Conservation (phyloP, 1,139 yeast genomes). For the Oligophagozyma castellii region DNA sequence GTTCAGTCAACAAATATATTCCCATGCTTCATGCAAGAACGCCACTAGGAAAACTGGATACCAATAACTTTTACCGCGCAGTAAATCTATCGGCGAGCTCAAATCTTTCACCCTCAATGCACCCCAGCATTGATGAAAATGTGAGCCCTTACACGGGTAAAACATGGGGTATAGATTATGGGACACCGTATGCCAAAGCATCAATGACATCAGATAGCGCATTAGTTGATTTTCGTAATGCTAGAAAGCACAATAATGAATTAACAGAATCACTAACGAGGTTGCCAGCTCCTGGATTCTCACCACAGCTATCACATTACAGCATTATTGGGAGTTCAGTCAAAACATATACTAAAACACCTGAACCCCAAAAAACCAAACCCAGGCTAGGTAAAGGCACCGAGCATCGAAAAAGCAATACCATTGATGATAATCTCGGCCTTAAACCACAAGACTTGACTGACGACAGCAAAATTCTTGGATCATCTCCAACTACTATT, state of each 20-base stretch:
- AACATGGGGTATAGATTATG: constrained; percentile 18
- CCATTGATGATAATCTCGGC: constrained; percentile 7
- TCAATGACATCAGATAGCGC: constrained; percentile 22
- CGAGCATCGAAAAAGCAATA: constrained; percentile 1
- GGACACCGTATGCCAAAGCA: constrained; percentile 18
- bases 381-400: constrained; percentile 1
- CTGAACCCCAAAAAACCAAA: constrained; percentile 3
- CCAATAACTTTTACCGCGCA: constrained; percentile 11
- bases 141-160: constrained; percentile 24
- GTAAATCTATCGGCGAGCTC: background rate
- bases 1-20: background rate
- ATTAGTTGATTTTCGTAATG: constrained; percentile 22
- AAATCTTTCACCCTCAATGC: constrained; percentile 13
- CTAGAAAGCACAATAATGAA: constrained; percentile 21
- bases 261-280: too few relatives aligned
- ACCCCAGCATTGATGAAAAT: constrained; percentile 15
- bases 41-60: constrained; percentile 21
- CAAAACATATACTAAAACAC: constrained; percentile 6
- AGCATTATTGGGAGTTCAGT: too few relatives aligned
- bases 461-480: constrained; percentile 12
- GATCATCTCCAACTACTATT: constrained; percentile 25
- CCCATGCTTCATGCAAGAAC: constrained; percentile 6
- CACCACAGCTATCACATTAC: too few relatives aligned
- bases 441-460: too few relatives aligned
- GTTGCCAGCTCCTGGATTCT: too few relatives aligned